Evolutionary conservation across 164 flowering plant genomes (phyloP), one percentile per base, ranked within the genome.

Genomic region (Akebia trifoliata): DNA sequence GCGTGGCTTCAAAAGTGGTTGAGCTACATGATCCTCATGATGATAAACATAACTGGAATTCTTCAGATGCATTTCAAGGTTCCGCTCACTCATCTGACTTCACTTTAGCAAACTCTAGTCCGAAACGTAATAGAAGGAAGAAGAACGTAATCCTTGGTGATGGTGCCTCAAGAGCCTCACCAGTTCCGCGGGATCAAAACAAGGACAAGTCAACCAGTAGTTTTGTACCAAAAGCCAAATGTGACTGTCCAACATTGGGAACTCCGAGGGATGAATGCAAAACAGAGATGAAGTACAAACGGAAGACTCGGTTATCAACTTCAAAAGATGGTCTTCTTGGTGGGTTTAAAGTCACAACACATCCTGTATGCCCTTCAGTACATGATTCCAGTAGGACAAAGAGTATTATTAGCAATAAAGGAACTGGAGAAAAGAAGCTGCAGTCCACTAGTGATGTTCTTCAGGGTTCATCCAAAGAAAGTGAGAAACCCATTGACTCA

Each of bases 221-320:
- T 59, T 67, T 75, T 57, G 72, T 59, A n/a, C n/a, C n/a, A n/a
- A n/a, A n/a, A 32, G 63, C 72, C 31, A 83, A 81, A 73, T 71
- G 65, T 65, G 81, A 84, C 36, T 76, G 86, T 26, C 73, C 62
- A 11, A 60, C 78, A 10, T 2, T 64, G 46, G 69, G 66, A 14
- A 75, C 69, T 49, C 37, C 54, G 29, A 78, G 70, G 55, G 86
- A 83, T 59, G 91, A 83, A 37, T 75, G 84, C 36, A 85, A 82
- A 70, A 66, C 78, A 15, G 85, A 85, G 65, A 59, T 84, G 60
- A 84, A 87, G 76, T 89, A 84, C 26, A 84, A 78, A 75, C 91
- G 83, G 62, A 87, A 77, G 71, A 75, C 76, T 59, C 82, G 78
- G 69, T 50, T 81, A 37, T 74, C 85, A 28, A 72, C 77, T 38